A percentile compares a stretch with the other conserved stretches of the same genome.
These are phyloP conservation scores for Ustilago loliicola DNA, from an alignment of 1,284 basidiomycete species.

Conservation along the genomic window DNA sequence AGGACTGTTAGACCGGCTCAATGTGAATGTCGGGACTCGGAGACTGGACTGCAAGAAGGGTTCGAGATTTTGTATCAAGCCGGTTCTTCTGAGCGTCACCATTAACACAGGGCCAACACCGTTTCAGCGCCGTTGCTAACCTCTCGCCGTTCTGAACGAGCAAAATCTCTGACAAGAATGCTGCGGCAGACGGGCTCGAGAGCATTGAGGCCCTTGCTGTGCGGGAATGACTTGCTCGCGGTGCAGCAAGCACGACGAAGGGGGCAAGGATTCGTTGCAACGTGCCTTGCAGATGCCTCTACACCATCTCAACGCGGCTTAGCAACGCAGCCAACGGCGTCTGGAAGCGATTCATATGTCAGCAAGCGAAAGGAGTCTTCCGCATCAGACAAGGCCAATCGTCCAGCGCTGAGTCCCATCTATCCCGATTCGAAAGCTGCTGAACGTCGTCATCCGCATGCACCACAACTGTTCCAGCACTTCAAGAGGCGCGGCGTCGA, in stretches of 20 bases:
- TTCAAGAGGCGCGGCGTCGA: conserved; percentile 9
- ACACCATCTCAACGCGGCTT: not conserved
- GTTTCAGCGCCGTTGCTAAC: not conserved
- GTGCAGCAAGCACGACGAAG: not conserved
- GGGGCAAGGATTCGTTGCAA: not conserved
- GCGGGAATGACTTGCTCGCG: not conserved
- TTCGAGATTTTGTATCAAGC: not conserved
- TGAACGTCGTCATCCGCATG: conserved; percentile 36
- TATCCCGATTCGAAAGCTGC: conserved; percentile 42
- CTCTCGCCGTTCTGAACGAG: not conserved
- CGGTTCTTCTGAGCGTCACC: not conserved
- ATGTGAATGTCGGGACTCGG: not conserved
- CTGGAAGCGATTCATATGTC: not conserved
- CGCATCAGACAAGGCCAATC: not conserved
- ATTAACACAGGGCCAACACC: not conserved
- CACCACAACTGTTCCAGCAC: conserved; percentile 40
- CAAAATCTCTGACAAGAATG: not conserved
- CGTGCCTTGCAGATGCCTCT: not conserved
- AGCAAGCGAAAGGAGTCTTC: not conserved
- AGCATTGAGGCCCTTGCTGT: not conserved
- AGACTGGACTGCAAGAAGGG: not conserved
- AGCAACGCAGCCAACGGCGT: not conserved
- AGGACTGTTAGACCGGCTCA: too few species aligned
- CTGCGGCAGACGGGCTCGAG: not conserved
- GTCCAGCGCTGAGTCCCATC: conserved; percentile 11